These are phyloP conservation scores for Microbotryum silenes-acaulis DNA, from an alignment of 1,284 basidiomycete species.

Conservation along the genomic window DNA sequence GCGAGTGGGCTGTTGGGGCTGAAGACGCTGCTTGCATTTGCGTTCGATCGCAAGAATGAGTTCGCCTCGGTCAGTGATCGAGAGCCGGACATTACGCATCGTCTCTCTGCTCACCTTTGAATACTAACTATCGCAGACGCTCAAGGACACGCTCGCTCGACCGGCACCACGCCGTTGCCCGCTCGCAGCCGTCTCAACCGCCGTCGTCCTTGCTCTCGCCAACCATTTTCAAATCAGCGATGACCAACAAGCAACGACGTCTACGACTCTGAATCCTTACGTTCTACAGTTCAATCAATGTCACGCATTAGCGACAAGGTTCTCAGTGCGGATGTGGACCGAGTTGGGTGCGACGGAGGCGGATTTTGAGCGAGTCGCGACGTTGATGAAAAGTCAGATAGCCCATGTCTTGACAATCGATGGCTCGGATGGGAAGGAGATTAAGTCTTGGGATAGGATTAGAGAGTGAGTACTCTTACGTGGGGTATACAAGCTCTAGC, in stretches of 20 bases:
- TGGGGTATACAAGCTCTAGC: too few relatives aligned
- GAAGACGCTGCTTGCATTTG: slow-evolving; percentile 61
- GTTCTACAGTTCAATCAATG: slow-evolving; percentile 66
- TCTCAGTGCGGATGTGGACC: slow-evolving; percentile 92
- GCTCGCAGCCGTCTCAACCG: slow-evolving; percentile 74
- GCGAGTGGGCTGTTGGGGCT: slow-evolving; percentile 77
- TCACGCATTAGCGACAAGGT: slow-evolving; percentile 72
- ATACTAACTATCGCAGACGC: slow-evolving; percentile 26
- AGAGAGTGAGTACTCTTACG: slow-evolving; percentile 61
- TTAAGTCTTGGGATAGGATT: slow-evolving; percentile 14
- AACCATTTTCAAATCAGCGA: slow-evolving; percentile 73
- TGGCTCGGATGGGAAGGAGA: slow-evolving; percentile 3
- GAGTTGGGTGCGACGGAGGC: slow-evolving; percentile 82
- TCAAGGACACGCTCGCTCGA: slow-evolving; percentile 75
- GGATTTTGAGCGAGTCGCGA: slow-evolving; percentile 74
- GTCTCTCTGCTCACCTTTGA: not conserved
- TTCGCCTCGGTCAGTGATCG: slow-evolving; percentile 62
- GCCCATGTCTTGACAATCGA: slow-evolving; percentile 24
- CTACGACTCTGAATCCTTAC: slow-evolving; percentile 71
- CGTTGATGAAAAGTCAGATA: slow-evolving; percentile 73
- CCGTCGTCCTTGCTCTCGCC: slow-evolving; percentile 77
- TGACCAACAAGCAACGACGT: slow-evolving; percentile 52
- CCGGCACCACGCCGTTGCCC: slow-evolving; percentile 72
- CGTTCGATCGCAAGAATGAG: slow-evolving; percentile 61
- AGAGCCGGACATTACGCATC: not conserved